These are phyloP conservation scores for Carallia brachiata DNA, from an alignment of 345 rosid species.

Conservation along the genomic window DNA sequence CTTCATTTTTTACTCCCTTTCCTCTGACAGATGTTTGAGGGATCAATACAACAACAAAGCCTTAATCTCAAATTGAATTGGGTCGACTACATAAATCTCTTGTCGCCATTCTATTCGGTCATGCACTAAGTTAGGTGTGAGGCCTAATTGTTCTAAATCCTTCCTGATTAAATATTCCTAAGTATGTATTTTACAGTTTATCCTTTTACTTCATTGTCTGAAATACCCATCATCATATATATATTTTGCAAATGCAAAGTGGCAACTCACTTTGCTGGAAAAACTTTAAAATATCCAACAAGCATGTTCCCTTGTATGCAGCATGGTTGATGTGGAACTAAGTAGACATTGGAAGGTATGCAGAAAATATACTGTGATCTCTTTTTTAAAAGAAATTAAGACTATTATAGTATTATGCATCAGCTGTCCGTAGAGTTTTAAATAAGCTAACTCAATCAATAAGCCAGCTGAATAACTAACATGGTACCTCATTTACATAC, in stretches of 20 bases:
- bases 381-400: not conserved
- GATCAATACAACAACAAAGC: no score
- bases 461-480: not conserved
- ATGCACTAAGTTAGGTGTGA: no score
- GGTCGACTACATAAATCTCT: no score
- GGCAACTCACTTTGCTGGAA: not conserved
- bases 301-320: not conserved
- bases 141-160: no score
- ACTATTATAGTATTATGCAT: not conserved
- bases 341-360: not conserved
- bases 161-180: no score
- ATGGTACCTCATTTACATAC: no score
- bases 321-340: not conserved
- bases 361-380: not conserved
- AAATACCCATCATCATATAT: not conserved
- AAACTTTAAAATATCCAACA: not conserved
- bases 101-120: no score
- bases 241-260: not conserved
- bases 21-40: not conserved
- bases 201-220: not conserved
- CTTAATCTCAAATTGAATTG: no score
- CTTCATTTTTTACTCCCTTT: not conserved
- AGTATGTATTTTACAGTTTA: not conserved
- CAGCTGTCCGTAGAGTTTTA: not conserved
- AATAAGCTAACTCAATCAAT: not conserved